Conservation (phyloP, 169 alveolate genomes). For the Cryptosporidium sp. region DNA sequence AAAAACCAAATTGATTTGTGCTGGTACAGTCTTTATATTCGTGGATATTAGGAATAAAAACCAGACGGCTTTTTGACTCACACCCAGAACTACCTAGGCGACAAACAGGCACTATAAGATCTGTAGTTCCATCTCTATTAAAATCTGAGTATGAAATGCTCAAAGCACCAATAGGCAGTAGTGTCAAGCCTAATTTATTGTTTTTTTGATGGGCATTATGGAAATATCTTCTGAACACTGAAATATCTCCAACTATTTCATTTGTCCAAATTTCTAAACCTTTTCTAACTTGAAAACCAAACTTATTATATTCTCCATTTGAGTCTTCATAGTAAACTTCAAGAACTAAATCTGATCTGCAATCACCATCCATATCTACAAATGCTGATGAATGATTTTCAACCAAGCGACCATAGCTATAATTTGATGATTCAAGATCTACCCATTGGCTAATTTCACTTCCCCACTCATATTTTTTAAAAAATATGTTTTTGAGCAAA, state of each 20-base stretch:
- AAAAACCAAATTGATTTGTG: slow-evolving; percentile 7
- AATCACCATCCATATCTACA: slow-evolving; percentile 88
- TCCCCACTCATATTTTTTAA: slow-evolving; percentile 43
- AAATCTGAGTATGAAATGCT: slow-evolving; percentile 85
- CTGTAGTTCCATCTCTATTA: slow-evolving; percentile 87
- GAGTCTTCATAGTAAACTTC: slow-evolving; percentile 77
- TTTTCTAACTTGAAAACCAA: slow-evolving; percentile 1
- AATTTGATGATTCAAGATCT: slow-evolving; percentile 72
- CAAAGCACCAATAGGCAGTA: slow-evolving; percentile 67
- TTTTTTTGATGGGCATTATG: neutral
- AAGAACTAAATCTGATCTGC: slow-evolving; percentile 87
- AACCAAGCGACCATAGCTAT: slow-evolving; percentile 79
- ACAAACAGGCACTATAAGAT: slow-evolving; percentile 84
- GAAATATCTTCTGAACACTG: slow-evolving; percentile 12
- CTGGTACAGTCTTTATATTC: slow-evolving; percentile 28
- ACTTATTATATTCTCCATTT: neutral
- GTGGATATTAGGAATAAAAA: slow-evolving; percentile 58
- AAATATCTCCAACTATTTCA: slow-evolving; percentile 11
- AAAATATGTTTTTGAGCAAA: neutral
- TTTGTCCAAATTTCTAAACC: slow-evolving; percentile 66
- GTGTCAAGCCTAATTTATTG: neutral
- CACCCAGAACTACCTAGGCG: slow-evolving; percentile 14
- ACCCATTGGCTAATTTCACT: slow-evolving; percentile 49
- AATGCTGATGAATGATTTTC: slow-evolving; percentile 84
- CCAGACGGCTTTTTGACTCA: slow-evolving; percentile 69